Conservation (phyloP, 2,329 filamentous ascomycete species). For the Pyricularia pennisetigena region DNA sequence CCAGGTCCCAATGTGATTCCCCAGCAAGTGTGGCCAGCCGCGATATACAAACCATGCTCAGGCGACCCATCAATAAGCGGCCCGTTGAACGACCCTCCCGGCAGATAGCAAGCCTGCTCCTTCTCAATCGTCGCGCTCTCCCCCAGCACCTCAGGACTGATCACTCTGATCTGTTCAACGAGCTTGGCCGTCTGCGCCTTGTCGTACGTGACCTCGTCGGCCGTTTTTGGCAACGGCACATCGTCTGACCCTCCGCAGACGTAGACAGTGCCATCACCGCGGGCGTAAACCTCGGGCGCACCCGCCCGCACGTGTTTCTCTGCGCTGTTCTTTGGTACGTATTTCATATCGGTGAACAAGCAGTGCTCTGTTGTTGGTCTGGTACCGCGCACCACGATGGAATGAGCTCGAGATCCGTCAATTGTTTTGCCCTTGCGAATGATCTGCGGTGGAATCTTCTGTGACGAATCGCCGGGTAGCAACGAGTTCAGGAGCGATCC, state of each 20-base stretch:
- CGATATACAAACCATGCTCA: slow-evolving; percentile 58
- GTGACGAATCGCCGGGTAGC: not conserved
- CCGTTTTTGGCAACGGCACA: slow-evolving; percentile 65
- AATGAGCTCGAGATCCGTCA: slow-evolving; percentile 44
- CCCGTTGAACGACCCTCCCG: slow-evolving; percentile 21
- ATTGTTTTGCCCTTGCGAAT: slow-evolving; percentile 4
- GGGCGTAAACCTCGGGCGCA: slow-evolving; percentile 87
- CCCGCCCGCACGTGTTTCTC: slow-evolving; percentile 42
- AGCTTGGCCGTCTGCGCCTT: slow-evolving; percentile 73
- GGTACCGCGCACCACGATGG: not conserved
- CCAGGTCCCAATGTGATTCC: slow-evolving; percentile 56
- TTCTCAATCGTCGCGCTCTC: slow-evolving; percentile 45
- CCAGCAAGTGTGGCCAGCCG: slow-evolving; percentile 69
- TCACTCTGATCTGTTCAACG: slow-evolving; percentile 61
- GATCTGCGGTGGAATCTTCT: not conserved
- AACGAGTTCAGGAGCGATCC: slow-evolving; percentile 37
- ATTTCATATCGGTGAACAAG: slow-evolving; percentile 72
- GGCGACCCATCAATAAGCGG: slow-evolving; percentile 12
- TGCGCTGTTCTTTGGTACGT: slow-evolving; percentile 27
- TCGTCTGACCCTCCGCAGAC: slow-evolving; percentile 57
- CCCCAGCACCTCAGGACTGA: slow-evolving; percentile 46
- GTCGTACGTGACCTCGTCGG: slow-evolving; percentile 69
- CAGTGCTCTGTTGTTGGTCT: slow-evolving; percentile 2
- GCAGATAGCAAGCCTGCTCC: slow-evolving; percentile 88
- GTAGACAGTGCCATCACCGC: slow-evolving; percentile 83